Evolutionary conservation across 2,329 filamentous ascomycete species (phyloP).

Genomic region (Alternaria triticina): DNA sequence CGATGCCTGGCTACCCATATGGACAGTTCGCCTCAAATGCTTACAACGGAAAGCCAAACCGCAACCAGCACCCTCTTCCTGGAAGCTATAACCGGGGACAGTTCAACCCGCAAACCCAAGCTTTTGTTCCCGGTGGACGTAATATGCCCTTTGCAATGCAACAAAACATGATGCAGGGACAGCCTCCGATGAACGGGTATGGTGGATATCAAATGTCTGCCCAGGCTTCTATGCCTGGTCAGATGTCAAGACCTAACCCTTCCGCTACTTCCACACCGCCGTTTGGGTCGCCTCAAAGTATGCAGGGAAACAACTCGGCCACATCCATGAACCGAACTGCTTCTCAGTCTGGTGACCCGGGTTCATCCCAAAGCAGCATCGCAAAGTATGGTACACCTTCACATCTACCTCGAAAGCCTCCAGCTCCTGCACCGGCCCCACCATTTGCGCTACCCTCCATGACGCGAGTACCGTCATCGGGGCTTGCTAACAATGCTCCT

Average conservation of each 20-base stretch:
- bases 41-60: slow-evolving; percentile 65
- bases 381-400: slow-evolving; percentile 64
- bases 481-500: slow-evolving; percentile 18
- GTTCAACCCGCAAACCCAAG: slow-evolving; percentile 94
- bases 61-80: slow-evolving; percentile 81
- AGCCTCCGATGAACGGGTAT: slow-evolving; percentile 44
- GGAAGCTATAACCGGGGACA: slow-evolving; percentile 83
- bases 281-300: slow-evolving; percentile 39
- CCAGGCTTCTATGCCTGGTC: slow-evolving; percentile 26
- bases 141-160: slow-evolving; percentile 43
- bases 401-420: slow-evolving; percentile 62
- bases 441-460: slow-evolving; percentile 31
- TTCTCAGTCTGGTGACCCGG: slow-evolving; percentile 29
- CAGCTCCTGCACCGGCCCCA: slow-evolving; percentile 49
- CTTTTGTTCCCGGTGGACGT: slow-evolving; percentile 75
- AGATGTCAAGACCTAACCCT: slow-evolving; percentile 39
- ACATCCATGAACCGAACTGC: slow-evolving; percentile 32
- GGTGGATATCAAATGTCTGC: slow-evolving; percentile 33
- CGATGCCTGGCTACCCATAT: slow-evolving; percentile 69
- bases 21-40: slow-evolving; percentile 76
- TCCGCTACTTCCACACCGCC: slow-evolving; percentile 33
- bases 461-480: slow-evolving; percentile 24
- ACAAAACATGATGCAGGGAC: slow-evolving; percentile 35
- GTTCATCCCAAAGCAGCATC: slow-evolving; percentile 52
- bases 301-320: slow-evolving; percentile 28